Conservation (phyloP, 2,329 filamentous ascomycete genomes). For the Diaporthe ampelina region DNA sequence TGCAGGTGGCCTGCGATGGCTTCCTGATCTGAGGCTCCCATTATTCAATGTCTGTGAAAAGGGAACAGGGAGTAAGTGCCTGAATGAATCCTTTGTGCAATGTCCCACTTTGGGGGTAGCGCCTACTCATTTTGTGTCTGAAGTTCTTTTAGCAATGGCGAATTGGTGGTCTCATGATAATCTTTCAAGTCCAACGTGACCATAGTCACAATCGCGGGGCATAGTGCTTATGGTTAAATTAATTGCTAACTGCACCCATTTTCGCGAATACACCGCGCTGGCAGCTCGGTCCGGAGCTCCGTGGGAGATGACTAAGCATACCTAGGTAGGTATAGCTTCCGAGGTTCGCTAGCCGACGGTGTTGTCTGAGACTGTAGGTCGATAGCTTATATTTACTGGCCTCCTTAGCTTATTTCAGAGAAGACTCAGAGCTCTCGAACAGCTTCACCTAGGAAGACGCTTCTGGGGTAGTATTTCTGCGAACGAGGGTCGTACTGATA, state of each 20-base stretch:
- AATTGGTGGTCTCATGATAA: background rate
- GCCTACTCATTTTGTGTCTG: background rate
- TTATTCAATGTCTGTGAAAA: background rate
- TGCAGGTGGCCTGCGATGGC: slow-evolving; percentile 8
- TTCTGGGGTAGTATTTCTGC: background rate
- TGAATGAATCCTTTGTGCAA: background rate
- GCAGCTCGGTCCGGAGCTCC: background rate
- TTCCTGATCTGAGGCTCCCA: background rate
- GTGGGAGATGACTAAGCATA: background rate
- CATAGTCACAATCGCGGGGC: background rate
- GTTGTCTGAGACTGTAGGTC: background rate
- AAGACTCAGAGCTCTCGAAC: background rate
- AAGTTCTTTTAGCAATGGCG: background rate
- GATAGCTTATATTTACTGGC: background rate
- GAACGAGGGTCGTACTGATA: background rate
- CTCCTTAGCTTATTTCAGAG: background rate
- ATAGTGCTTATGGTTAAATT: background rate
- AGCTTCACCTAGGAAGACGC: too few species aligned
- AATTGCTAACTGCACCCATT: background rate
- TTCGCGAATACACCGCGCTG: background rate
- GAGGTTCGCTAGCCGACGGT: background rate
- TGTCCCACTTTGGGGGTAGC: background rate
- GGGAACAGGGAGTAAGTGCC: background rate
- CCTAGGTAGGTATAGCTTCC: too few species aligned
- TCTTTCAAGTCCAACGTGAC: background rate